These are phyloP conservation scores for Aureobasidium sp. DNA, from an alignment of 2,329 filamentous ascomycete genomes.

Conservation along the genomic window DNA sequence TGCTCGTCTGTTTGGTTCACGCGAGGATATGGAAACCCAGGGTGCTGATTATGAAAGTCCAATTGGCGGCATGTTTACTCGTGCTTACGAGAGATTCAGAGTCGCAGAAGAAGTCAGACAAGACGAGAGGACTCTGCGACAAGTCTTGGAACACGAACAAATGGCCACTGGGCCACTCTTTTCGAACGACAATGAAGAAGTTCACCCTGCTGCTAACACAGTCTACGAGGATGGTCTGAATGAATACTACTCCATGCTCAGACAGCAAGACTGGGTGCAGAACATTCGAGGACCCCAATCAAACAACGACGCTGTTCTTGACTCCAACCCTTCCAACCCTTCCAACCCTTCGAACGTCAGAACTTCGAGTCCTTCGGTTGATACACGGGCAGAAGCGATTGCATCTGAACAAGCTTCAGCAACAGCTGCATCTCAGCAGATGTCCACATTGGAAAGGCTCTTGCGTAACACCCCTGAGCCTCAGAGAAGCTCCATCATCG, in stretches of 20 bases:
- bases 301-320: not conserved
- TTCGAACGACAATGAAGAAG: slow-evolving; percentile 16
- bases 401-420: not conserved
- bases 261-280: slow-evolving; percentile 23
- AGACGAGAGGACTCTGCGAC: slow-evolving; percentile 28
- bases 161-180: slow-evolving; percentile 11
- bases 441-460: slow-evolving; percentile 3
- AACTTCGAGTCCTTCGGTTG: not conserved
- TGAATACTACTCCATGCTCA: slow-evolving; percentile 26
- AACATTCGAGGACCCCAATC: not conserved
- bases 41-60: slow-evolving; percentile 44
- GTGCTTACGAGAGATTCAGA: slow-evolving; percentile 38
- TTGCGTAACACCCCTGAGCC: slow-evolving; percentile 15
- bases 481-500: slow-evolving; percentile 14
- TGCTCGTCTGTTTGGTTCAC: slow-evolving; percentile 38
- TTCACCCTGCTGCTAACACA: not conserved
- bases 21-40: slow-evolving; percentile 40
- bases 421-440: not conserved
- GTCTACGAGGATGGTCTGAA: slow-evolving; percentile 20
- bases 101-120: slow-evolving; percentile 34
- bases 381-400: not conserved
- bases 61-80: slow-evolving; percentile 40
- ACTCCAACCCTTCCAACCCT: not conserved
- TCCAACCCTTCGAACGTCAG: not conserved
- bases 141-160: slow-evolving; percentile 27